These are phyloP conservation scores for Selaginella tamariscina DNA, from an alignment of 75 land plant species.

Conservation along the genomic window DNA sequence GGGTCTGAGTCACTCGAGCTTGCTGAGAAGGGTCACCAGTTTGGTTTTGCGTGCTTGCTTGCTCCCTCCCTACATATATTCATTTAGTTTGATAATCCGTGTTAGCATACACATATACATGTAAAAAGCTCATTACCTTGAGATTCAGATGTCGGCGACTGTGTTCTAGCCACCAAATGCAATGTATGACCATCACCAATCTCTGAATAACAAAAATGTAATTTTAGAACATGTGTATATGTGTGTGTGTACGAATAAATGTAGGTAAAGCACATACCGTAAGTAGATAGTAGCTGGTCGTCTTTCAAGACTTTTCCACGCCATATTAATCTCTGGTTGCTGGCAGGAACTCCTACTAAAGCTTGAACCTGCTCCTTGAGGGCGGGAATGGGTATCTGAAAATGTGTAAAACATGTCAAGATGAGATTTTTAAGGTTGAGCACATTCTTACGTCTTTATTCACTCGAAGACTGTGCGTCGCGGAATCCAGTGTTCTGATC, in stretches of 20 bases:
- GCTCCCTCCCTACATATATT: too few relatives aligned
- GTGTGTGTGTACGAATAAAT: background rate
- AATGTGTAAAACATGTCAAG: background rate
- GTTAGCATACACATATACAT: too few relatives aligned
- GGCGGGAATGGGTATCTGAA: constrained; percentile 68
- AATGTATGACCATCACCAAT: constrained; percentile 47
- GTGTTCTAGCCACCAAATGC: constrained; percentile 73
- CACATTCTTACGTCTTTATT: constrained; percentile 47
- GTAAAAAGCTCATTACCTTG: constrained; percentile 4
- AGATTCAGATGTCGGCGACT: constrained; percentile 26
- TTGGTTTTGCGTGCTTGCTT: background rate
- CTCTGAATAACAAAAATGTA: background rate
- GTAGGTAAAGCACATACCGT: constrained; percentile 58
- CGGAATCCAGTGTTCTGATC: constrained; percentile 82
- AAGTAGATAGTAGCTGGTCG: constrained; percentile 75
- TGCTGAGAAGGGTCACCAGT: background rate
- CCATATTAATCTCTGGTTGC: constrained; percentile 84
- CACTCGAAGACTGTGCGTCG: constrained; percentile 51
- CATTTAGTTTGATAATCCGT: too few relatives aligned
- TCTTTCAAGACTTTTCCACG: constrained; percentile 92
- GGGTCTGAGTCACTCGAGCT: constrained; percentile 33
- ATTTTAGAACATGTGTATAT: too few relatives aligned
- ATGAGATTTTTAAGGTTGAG: background rate
- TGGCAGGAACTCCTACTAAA: constrained; percentile 70
- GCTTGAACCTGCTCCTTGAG: constrained; percentile 78